Evolutionary conservation across 2,329 filamentous ascomycete genomes (phyloP), one percentile per base, ranked within the genome.

Genomic region (Penicillium griseofulvum): DNA sequence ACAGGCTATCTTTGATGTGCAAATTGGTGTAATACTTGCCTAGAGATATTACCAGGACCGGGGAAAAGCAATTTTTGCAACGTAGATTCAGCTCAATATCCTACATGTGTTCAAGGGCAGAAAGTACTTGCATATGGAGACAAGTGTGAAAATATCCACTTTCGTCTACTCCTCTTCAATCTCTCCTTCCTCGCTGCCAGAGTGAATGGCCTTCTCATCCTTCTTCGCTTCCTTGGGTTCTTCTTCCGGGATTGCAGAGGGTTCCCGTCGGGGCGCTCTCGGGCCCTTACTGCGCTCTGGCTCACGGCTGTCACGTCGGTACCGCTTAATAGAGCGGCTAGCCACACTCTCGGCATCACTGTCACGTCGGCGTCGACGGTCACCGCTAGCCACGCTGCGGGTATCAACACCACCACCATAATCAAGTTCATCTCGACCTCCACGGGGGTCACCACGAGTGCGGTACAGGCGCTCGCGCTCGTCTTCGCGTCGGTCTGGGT

Each of bases 151-250:
- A 33, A 49, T 16, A 14, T 26, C 16, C 48, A 49, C 22, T 17
- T 8, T 26, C 26, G 24, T 19, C 26, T 39, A 55, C 19, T 55
- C 52, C 41, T 80, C 78, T 79, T 96, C 94, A 66, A 99, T 97
- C 78, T 99, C 94, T 49, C 94, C 94, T 75, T 99, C 94, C 76
- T 99, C 94, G 69, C 92, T 97, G 50, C 94, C 94, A 56, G 89
- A 93, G 67, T 89, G 87, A 53, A 91, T 80, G 5, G 75, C 74
- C 61, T 76, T 77, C 48, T 80, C 80, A 57, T 80, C 78, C 66
- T 68, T 65, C 59, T 68, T 73, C 28, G 50, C 59, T 33, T 70
- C 69, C 12, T 70, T 66, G 36, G 14, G 7, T n/a, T 68, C 71
- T 10, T 70, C 67, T 48, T 70, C 71, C 43, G 72, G 69, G 29